Base-by-base conservation (phyloP, 192 early-diverging fungal genomes). In the Obelidium mucronatum region DNA sequence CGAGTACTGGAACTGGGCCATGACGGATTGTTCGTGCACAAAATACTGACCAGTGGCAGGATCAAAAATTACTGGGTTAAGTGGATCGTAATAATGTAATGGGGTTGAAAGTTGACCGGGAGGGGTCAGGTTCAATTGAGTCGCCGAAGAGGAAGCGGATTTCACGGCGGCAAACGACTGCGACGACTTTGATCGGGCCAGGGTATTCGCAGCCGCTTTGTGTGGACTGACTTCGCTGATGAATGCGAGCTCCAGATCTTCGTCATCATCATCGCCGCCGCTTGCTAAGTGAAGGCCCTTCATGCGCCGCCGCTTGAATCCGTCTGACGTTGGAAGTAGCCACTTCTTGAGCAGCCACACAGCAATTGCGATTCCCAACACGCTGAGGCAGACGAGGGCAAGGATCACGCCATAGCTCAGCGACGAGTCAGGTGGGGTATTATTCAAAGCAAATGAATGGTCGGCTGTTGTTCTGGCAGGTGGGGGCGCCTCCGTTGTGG, bases 381-480 rank as follows among this genome's bases (percentile, higher is more conserved):
- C 40, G 26, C 30, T 22, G 36, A 26, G 11, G 22, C n/a, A 6
- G 36, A 58, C 36, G 51, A 72, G 54, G 51, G 48, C 51, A 19
- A 58, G 34, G 36, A 72, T 58, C 30, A 40, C 53, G 53, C 69
- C 69, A 39, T 54, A 72, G 30, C 17, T n/a, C 28, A 72, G 24
- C 13, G 67, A 51, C 13, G 26, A 34, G 19, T 35, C 63, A 11
- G 8, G n/a, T n/a, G 6, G 8, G 44, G 67, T 44, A 48, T 0
- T n/a, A 35, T 53, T 69, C 39, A 52, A 17, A 13, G 44, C 42
- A 11, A 4, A 69, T 22, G 34, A n/a, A 28, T n/a, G 34, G 58
- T 34, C n/a, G n/a, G n/a, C n/a, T n/a, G n/a, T n/a, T n/a, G n/a
- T n/a, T n/a, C n/a, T n/a, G n/a, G n/a, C n/a, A n/a, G n/a, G n/a